A percentile compares a stretch with the other conserved stretches of the same genome.
Conservation (phyloP, 2,329 filamentous ascomycete genomes). For the Cylindrodendrum hubeiense region DNA sequence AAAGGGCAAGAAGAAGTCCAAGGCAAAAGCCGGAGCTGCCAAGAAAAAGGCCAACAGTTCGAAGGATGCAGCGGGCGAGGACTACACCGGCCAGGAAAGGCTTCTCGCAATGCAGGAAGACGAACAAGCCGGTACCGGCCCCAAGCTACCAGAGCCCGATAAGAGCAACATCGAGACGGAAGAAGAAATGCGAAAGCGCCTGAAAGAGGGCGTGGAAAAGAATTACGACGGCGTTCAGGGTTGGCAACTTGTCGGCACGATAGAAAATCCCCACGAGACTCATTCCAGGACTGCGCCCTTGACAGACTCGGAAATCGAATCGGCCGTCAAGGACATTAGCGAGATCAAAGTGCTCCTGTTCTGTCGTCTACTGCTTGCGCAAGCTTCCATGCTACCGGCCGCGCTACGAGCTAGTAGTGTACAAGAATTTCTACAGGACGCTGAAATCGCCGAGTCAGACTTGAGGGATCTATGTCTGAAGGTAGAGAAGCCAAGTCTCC, state of each 20-base stretch:
- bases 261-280: conserved; percentile 44
- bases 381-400: conserved; percentile 43
- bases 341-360: conserved; percentile 47
- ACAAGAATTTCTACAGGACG: conserved; percentile 43
- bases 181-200: conserved; percentile 42
- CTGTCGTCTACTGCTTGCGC: conserved; percentile 43
- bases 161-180: conserved; percentile 46
- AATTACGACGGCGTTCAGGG: conserved; percentile 35
- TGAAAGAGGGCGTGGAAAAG: conserved; percentile 44
- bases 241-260: conserved; percentile 39
- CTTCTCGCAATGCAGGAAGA: conserved; percentile 33
- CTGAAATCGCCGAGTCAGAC: conserved; percentile 40
- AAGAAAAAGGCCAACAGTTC: neutral
- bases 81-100: conserved; percentile 26
- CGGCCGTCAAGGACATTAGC: conserved; percentile 36
- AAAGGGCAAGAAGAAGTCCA: conserved; percentile 36
- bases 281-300: conserved; percentile 42
- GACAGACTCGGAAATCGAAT: conserved; percentile 41
- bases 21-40: conserved; percentile 18
- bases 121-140: neutral
- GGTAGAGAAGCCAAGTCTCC: conserved; percentile 41
- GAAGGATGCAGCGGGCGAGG: neutral
- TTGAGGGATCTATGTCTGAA: conserved; percentile 46
- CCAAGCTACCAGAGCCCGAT: conserved; percentile 37
- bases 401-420: conserved; percentile 42